phyloP scores from a whole-genome alignment of 768 basidiomycete species.

The Leccinellum albellum region DNA sequence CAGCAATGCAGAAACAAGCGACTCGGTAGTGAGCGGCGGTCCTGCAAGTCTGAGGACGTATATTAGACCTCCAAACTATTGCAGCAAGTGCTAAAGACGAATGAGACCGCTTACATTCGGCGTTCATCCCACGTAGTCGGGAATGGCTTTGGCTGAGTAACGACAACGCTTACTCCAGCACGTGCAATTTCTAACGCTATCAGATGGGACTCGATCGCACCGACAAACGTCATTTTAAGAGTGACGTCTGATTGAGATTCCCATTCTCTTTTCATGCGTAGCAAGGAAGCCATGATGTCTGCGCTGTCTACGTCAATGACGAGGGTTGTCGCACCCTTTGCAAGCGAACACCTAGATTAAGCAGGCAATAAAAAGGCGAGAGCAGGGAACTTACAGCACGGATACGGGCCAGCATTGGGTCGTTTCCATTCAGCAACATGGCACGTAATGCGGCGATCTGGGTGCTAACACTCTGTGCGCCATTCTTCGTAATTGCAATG shows the following conservation, averaged over 20 bases:
- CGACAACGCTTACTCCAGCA: constrained; percentile 68
- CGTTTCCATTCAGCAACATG: constrained; percentile 54
- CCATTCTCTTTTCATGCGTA: constrained; percentile 66
- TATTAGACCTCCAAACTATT: background rate
- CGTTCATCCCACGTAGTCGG: constrained; percentile 62
- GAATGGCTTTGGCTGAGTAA: constrained; percentile 59
- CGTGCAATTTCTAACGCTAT: constrained; percentile 65
- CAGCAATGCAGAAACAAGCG: constrained; percentile 50
- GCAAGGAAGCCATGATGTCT: constrained; percentile 68
- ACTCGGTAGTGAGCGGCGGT: constrained; percentile 59
- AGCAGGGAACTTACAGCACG: constrained; percentile 8
- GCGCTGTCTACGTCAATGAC: constrained; percentile 66
- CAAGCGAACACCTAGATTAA: background rate
- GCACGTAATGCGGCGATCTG: constrained; percentile 61
- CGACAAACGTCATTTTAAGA: constrained; percentile 60
- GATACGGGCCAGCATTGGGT: constrained; percentile 22
- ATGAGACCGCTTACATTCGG: constrained; percentile 46
- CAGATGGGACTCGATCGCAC: constrained; percentile 61
- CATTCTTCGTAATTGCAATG: constrained; percentile 44
- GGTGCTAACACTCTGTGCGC: constrained; percentile 54
- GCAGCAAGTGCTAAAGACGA: background rate
- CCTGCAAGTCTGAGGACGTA: constrained; percentile 54
- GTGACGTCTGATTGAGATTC: constrained; percentile 53
- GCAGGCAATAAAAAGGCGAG: background rate
- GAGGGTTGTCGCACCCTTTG: constrained; percentile 58